These are phyloP conservation scores for Pharus latifolius DNA, from an alignment of 176 grass and related monocot species.

Conservation along the genomic window DNA sequence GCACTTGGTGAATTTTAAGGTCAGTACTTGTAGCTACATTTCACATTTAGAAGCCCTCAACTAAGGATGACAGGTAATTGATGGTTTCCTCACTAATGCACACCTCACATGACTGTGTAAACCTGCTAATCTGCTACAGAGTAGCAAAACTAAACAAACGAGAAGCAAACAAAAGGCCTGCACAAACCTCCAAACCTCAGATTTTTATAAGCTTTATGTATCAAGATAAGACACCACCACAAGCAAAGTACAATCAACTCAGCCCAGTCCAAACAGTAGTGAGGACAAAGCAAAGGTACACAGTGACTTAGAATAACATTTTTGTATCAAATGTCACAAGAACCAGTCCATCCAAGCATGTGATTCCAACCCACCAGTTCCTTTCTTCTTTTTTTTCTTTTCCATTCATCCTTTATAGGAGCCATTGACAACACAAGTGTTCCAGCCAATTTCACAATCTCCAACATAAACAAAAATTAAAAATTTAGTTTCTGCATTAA, in stretches of 20 bases:
- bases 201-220: background rate
- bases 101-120: no score
- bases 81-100: no score
- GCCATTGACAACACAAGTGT: background rate
- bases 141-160: background rate
- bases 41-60: no score
- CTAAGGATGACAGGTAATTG: no score
- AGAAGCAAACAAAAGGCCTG: background rate
- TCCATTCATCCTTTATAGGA: no score
- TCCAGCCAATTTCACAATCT: background rate
- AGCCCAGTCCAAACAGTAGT: background rate
- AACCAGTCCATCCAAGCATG: slow-evolving; percentile 33
- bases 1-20: no score
- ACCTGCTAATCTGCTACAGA: background rate
- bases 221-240: background rate
- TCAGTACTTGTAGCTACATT: no score
- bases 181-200: slow-evolving; percentile 20
- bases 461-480: background rate
- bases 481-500: background rate
- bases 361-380: slow-evolving; percentile 22
- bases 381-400: background rate
- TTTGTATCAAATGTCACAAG: slow-evolving; percentile 7
- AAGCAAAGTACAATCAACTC: slow-evolving; percentile 30
- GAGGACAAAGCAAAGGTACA: slow-evolving; percentile 35
- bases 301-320: background rate